Evolutionary conservation across 2,329 filamentous ascomycete species (phyloP), one percentile per base, ranked within the genome.

Genomic region (Plectosphaerella sp.): DNA sequence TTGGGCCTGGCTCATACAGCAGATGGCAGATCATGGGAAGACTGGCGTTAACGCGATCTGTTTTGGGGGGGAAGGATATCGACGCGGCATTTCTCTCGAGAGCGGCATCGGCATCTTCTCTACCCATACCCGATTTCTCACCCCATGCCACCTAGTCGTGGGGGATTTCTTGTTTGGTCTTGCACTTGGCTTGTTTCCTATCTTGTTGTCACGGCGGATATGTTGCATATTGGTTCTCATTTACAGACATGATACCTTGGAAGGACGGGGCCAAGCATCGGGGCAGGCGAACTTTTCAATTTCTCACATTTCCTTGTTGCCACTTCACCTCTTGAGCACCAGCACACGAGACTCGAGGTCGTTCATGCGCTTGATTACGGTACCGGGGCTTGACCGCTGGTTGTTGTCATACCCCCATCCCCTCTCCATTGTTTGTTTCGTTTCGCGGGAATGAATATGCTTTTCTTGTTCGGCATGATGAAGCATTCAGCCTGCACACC

Each of bases 201-300:
- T 55, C 46, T 49, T 25, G 50, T 47, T 55, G 61, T 55, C 54
- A 54, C 57, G 53, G 59, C 60, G 51, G 53, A 61, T 61, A 60
- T 46, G 47, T 45, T 18, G 41, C 41, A 43, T 43, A 16, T 49
- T 48, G 53, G 50, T 54, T 52, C 50, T 52, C 25, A 42, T 57
- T 47, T 43, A 57, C 33, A 18, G 53, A 52, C 49, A 50, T 54
- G 56, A 57, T 57, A 57, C 56, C 56, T 57, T 42, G 50, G 49
- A 47, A 37, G 55, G 54, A 24, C 39, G 42, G 33, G 56, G 56
- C 47, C 46, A 16, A 52, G 56, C 56, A 56, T 56, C 50, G 58
- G 54, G 55, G 54, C 20, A 35, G 48, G 48, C 48, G 48, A 49
- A 49, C 7, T 45, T 24, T n/a, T 22, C 33, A 24, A 41, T 15